Evolutionary conservation across 805 yeast species (phyloP).

Genomic region (Candida cerambycidarum): DNA sequence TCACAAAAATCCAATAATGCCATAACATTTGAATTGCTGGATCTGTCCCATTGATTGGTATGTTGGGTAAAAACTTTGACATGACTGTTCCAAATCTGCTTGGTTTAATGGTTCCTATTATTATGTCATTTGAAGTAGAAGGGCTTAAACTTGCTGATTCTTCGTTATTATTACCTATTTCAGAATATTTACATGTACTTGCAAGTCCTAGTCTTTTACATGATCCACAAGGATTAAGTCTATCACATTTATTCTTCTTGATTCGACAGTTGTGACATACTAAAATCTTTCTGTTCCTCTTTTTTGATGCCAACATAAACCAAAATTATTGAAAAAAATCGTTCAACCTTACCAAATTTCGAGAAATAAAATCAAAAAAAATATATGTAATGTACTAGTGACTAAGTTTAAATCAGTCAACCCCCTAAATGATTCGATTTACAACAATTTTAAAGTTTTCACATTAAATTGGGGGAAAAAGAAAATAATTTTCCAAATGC

Average conservation of each 20-base stretch:
- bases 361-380: no score
- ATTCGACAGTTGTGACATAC: constrained; percentile 18
- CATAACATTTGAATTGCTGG: constrained; percentile 10
- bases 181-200: constrained; percentile 9
- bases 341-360: no score
- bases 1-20: constrained; percentile 11
- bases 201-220: constrained; percentile 14
- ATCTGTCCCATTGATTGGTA: constrained; percentile 11
- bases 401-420: not conserved
- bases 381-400: not conserved
- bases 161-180: not conserved
- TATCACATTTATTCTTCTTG: constrained; percentile 20
- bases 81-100: not conserved
- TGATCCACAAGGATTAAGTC: constrained; percentile 17
- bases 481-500: not conserved
- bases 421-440: not conserved
- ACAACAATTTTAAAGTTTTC: not conserved
- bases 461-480: not conserved
- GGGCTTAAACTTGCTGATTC: not conserved
- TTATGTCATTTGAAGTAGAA: not conserved
- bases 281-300: constrained; percentile 18
- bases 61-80: constrained; percentile 8
- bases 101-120: not conserved
- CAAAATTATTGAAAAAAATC: no score
- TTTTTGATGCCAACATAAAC: constrained; percentile 10